These are phyloP conservation scores for Ophiostoma sp. DNA, from an alignment of 2,329 filamentous ascomycete species.

Conservation along the genomic window DNA sequence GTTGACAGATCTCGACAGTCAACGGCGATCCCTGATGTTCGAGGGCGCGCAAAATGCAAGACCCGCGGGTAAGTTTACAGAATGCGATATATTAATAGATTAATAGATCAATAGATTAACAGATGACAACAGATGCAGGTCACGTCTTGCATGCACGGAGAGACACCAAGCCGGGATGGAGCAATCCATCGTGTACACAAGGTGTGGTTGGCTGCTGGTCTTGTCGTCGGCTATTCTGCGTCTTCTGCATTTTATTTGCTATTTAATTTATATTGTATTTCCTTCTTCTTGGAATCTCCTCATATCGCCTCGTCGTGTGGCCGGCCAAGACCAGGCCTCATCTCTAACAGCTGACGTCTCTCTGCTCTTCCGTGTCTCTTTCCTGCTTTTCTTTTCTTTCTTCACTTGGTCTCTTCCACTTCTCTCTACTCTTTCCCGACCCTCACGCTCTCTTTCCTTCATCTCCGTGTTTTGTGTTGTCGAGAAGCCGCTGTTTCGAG, in stretches of 20 bases:
- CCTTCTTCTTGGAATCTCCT: too few species aligned
- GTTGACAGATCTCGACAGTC: too few species aligned
- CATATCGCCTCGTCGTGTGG: slow-evolving; percentile 1
- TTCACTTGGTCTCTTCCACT: slow-evolving; percentile 7
- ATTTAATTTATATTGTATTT: not conserved
- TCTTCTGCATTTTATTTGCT: not conserved
- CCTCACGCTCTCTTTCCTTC: slow-evolving; percentile 18
- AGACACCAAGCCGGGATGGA: not conserved
- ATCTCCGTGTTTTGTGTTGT: slow-evolving; percentile 15
- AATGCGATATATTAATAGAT: too few species aligned
- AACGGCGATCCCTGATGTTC: too few species aligned
- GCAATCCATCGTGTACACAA: not conserved
- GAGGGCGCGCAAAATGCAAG: too few species aligned
- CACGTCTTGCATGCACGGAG: too few species aligned
- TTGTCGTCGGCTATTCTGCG: not conserved
- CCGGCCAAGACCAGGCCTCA: slow-evolving; percentile 17
- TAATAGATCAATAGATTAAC: too few species aligned
- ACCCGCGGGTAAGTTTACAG: too few species aligned
- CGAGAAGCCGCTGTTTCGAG: too few species aligned
- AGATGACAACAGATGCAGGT: too few species aligned
- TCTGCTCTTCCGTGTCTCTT: slow-evolving; percentile 18
- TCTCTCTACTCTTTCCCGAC: not conserved
- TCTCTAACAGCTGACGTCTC: slow-evolving; percentile 17
- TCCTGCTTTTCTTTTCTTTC: slow-evolving; percentile 20
- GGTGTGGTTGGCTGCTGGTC: not conserved